phyloP scores from a whole-genome alignment of 352 stramenopile species.

The Pythium brachiatum region DNA sequence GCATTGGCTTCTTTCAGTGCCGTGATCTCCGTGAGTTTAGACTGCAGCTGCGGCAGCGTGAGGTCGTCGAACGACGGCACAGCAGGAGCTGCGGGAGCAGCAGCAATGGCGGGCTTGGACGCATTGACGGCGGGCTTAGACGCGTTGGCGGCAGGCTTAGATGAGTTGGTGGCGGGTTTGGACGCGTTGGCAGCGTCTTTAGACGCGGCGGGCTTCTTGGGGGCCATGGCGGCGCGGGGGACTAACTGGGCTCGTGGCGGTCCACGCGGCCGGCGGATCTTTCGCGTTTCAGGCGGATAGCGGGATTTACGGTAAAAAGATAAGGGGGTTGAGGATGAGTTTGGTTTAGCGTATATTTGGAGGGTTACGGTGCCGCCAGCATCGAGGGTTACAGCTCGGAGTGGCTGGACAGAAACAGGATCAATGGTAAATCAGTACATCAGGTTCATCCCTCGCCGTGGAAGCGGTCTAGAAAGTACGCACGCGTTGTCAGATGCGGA shows the following conservation, averaged over 20 bases:
- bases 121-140: neutral
- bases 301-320: slow-evolving; percentile 4
- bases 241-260: neutral
- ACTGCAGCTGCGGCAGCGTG: slow-evolving; percentile 49
- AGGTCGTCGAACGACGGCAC: slow-evolving; percentile 10
- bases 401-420: too few species aligned
- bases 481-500: slow-evolving; percentile 14
- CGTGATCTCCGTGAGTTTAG: slow-evolving; percentile 37
- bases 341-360: too few species aligned
- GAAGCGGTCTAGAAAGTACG: too few species aligned
- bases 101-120: neutral
- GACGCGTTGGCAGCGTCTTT: neutral
- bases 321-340: too few species aligned
- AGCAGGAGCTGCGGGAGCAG: neutral
- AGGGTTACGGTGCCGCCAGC: too few species aligned
- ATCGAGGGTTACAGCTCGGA: too few species aligned
- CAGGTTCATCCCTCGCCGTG: too few species aligned
- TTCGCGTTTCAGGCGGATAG: slow-evolving; percentile 11
- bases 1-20: slow-evolving; percentile 49
- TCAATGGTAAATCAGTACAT: too few species aligned
- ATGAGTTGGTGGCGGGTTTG: neutral
- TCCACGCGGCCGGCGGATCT: slow-evolving; percentile 2
- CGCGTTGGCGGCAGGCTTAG: neutral
- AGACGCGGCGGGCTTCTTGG: slow-evolving; percentile 11
- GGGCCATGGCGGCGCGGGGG: neutral